phyloP scores from a whole-genome alignment of 176 grass and related monocot species.

The Avena atlantica region DNA sequence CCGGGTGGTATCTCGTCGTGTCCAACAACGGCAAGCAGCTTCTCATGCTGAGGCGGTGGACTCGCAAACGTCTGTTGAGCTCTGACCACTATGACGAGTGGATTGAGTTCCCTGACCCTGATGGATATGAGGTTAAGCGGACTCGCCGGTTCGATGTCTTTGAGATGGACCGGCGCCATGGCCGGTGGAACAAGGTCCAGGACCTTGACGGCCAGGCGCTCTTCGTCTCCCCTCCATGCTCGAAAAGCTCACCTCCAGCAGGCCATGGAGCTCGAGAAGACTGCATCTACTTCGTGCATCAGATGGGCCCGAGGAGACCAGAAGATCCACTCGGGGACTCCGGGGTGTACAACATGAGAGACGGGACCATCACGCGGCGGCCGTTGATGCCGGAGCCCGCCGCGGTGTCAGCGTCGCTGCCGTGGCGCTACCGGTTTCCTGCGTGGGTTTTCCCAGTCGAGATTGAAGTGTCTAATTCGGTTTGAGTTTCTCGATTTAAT shows the following conservation, averaged over 20 bases:
- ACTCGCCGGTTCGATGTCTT: neutral
- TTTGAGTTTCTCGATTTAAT: neutral
- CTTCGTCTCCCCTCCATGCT: neutral
- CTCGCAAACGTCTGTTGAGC: neutral
- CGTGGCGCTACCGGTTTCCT: neutral
- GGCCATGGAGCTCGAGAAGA: neutral
- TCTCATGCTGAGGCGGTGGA: neutral
- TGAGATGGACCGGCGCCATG: neutral
- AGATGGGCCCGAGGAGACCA: neutral
- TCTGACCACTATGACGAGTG: no score
- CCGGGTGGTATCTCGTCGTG: neutral
- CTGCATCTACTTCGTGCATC: slow-evolving; percentile 34
- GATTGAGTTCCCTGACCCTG: neutral
- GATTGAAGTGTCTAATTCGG: neutral
- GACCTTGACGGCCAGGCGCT: neutral
- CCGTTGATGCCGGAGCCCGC: neutral
- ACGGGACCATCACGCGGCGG: neutral
- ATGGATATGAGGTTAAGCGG: neutral
- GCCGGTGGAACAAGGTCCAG: neutral
- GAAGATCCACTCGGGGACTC: neutral
- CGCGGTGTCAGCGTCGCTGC: neutral
- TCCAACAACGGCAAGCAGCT: slow-evolving; percentile 1
- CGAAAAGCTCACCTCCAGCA: neutral
- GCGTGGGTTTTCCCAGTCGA: neutral
- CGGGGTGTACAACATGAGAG: neutral